Evolutionary conservation across 345 rosid genomes (phyloP).

Genomic region (Salix koriyanagi): DNA sequence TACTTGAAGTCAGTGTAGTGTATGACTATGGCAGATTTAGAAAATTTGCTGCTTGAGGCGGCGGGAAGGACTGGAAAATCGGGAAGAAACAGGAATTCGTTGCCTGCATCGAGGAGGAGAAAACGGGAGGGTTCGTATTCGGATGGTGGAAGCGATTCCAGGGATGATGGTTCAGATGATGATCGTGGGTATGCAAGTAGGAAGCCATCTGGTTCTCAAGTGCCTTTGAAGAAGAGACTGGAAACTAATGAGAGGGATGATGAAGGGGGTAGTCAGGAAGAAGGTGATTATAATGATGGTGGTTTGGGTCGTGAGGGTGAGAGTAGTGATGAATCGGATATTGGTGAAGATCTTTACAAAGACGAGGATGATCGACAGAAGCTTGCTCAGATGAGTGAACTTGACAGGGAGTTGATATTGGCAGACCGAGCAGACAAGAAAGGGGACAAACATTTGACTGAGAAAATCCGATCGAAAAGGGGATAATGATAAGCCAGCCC

Average conservation of each 20-base stretch:
- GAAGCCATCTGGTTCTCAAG: constrained; percentile 90
- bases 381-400: constrained; percentile 79
- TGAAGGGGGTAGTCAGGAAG: constrained; percentile 62
- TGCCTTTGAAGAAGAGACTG: constrained; percentile 84
- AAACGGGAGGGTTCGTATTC: constrained; percentile 75
- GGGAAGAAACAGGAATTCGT: constrained; percentile 55
- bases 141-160: constrained; percentile 84
- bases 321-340: constrained; percentile 80
- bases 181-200: constrained; percentile 62
- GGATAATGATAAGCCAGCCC: constrained; percentile 58
- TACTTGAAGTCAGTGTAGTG: background rate
- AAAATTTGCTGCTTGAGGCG: constrained; percentile 89
- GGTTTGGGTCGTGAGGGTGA: constrained; percentile 63
- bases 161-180: constrained; percentile 80
- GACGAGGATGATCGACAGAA: constrained; percentile 71
- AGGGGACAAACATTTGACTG: constrained; percentile 80
- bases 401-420: constrained; percentile 87
- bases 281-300: constrained; percentile 53
- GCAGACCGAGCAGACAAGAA: constrained; percentile 87
- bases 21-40: constrained; percentile 72
- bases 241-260: constrained; percentile 80
- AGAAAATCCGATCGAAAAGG: constrained; percentile 76
- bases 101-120: constrained; percentile 53
- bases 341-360: constrained; percentile 89
- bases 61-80: constrained; percentile 78